These are phyloP conservation scores for Terana coerulea DNA, from an alignment of 768 basidiomycete genomes.

Conservation along the genomic window DNA sequence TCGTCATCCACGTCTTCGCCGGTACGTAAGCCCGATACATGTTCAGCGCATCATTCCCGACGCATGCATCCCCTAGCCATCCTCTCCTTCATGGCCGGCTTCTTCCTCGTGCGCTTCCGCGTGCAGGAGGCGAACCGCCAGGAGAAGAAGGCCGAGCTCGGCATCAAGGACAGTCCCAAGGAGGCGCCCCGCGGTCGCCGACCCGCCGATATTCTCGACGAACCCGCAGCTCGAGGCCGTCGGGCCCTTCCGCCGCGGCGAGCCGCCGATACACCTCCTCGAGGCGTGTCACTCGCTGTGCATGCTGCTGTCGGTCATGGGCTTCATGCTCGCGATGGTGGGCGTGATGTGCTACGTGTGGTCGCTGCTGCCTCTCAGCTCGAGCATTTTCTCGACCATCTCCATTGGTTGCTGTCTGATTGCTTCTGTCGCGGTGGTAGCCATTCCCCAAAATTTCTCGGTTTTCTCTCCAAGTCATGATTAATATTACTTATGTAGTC, in stretches of 20 bases:
- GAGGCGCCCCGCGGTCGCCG: too few species aligned
- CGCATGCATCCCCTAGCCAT: conserved; percentile 26
- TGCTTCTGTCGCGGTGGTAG: conserved; percentile 13
- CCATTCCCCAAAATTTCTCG: background rate
- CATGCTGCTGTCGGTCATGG: conserved; percentile 40
- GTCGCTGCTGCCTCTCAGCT: conserved; percentile 42
- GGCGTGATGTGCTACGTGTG: conserved; percentile 52
- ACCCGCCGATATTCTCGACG: conserved; percentile 34
- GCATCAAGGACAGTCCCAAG: conserved; percentile 9
- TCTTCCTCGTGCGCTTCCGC: conserved; percentile 53
- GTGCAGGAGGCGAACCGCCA: conserved; percentile 49
- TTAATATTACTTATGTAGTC: too few species aligned
- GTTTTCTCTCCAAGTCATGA: background rate
- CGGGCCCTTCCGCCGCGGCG: conserved; percentile 37
- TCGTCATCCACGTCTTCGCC: conserved; percentile 51
- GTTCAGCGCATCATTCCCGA: background rate
- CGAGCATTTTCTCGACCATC: conserved; percentile 39
- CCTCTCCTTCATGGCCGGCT: conserved; percentile 51
- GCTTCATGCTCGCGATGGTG: conserved; percentile 46
- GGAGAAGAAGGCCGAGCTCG: conserved; percentile 36
- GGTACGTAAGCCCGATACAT: conserved; percentile 30
- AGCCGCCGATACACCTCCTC: conserved; percentile 43
- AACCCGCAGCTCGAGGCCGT: conserved; percentile 52
- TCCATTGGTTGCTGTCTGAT: conserved; percentile 36
- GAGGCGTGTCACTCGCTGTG: conserved; percentile 47